These are phyloP conservation scores for Ailanthus altissimus DNA, from an alignment of 345 rosid species.

Conservation along the genomic window DNA sequence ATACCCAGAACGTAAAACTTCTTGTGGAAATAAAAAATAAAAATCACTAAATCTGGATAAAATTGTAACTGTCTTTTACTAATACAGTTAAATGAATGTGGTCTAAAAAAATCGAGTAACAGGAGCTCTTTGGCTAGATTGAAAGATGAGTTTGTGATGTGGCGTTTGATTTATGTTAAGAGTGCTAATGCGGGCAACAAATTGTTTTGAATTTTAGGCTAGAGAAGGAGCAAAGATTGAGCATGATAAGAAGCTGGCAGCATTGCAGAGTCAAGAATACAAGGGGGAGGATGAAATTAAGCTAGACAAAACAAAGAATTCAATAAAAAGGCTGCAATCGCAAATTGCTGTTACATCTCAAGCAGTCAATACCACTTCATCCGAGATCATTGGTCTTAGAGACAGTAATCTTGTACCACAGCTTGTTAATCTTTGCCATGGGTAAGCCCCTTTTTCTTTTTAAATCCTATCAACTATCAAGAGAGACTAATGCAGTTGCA, in stretches of 20 bases:
- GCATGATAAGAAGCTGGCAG: constrained; percentile 78
- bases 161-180: not conserved
- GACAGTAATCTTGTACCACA: constrained; percentile 93
- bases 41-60: not conserved
- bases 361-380: constrained; percentile 90
- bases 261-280: constrained; percentile 88
- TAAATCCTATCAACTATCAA: not conserved
- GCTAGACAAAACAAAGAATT: constrained; percentile 83
- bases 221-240: constrained; percentile 94
- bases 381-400: constrained; percentile 72
- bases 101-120: not conserved
- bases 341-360: constrained; percentile 75
- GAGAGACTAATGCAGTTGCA: too few relatives aligned
- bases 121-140: not conserved
- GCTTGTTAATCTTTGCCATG: constrained; percentile 87
- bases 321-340: constrained; percentile 74
- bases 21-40: not conserved
- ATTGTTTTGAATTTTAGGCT: constrained; percentile 42
- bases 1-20: not conserved
- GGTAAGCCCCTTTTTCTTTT: constrained; percentile 44
- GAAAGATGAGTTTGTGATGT: constrained; percentile 3
- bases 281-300: constrained; percentile 84
- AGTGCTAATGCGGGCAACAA: constrained; percentile 10
- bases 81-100: not conserved
- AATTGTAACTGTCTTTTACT: not conserved